Percentiles rank a stretch among this genome's conserved stretches.
Evolutionary conservation across 306 rosid genomes (phyloP).

Genomic region (Citrullus colocynthis): DNA sequence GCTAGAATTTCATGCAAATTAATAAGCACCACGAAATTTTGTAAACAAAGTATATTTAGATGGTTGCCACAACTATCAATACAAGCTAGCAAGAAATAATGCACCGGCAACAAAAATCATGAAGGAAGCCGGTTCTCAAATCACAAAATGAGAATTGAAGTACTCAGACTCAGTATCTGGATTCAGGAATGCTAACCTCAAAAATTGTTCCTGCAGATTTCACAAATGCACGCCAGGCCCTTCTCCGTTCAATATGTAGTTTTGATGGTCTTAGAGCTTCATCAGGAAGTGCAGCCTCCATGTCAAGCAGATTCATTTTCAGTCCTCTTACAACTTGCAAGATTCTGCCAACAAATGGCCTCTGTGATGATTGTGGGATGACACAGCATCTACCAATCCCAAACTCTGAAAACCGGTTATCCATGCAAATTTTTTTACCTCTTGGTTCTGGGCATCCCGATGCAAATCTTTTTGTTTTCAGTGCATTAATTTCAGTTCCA

Average conservation of each 20-base stretch:
- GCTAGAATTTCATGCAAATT: neutral
- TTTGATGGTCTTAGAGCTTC: constrained; percentile 71
- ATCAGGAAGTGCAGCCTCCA: constrained; percentile 80
- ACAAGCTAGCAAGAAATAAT: neutral
- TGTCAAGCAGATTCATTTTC: constrained; percentile 76
- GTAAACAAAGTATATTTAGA: neutral
- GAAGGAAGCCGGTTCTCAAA: neutral
- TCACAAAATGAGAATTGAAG: neutral
- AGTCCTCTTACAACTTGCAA: constrained; percentile 58
- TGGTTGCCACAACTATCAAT: neutral
- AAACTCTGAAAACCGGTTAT: constrained; percentile 29
- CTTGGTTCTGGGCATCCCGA: constrained; percentile 28
- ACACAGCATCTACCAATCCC: constrained; percentile 56
- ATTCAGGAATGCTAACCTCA: constrained; percentile 38
- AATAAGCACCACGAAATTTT: neutral
- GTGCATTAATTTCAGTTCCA: constrained; percentile 24
- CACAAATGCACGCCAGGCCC: constrained; percentile 90
- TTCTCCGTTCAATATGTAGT: constrained; percentile 49
- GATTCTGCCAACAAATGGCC: constrained; percentile 70
- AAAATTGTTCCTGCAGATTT: constrained; percentile 77
- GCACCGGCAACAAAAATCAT: neutral
- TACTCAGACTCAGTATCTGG: neutral
- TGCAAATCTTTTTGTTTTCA: constrained; percentile 22
- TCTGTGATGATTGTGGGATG: constrained; percentile 70
- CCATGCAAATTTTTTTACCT: constrained; percentile 21